Evolutionary conservation across 2,329 filamentous ascomycete species (phyloP).

Genomic region (Amauroascus niger): DNA sequence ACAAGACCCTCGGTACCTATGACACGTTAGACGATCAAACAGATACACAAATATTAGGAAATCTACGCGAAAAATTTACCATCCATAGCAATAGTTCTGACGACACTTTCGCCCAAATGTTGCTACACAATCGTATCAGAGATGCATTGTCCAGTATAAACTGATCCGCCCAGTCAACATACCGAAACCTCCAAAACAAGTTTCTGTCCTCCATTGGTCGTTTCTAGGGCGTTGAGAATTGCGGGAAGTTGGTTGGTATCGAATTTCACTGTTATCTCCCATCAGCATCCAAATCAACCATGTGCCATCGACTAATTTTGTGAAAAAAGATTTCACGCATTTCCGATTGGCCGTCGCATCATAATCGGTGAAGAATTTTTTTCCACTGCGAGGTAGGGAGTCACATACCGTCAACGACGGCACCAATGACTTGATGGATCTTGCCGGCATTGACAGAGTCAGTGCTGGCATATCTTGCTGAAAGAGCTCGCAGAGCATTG

Average conservation of each 20-base stretch:
- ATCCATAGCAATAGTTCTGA: constrained; percentile 99
- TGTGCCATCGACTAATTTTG: constrained; percentile 3
- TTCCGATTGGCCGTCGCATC: constrained; percentile 10
- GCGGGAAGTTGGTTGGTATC: constrained; percentile 83
- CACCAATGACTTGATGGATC: constrained; percentile 84
- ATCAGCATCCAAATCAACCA: constrained; percentile 20
- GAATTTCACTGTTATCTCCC: constrained; percentile 73
- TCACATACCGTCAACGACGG: constrained; percentile 88
- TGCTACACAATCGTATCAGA: constrained; percentile 51
- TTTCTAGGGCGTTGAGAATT: constrained; percentile 95
- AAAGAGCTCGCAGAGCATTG: constrained; percentile 49
- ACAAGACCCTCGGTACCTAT: constrained; percentile 98
- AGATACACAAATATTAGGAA: background rate
- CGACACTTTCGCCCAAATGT: constrained; percentile 99
- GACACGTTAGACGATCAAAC: constrained; percentile 17
- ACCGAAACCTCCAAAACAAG: constrained; percentile 93
- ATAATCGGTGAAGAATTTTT: constrained; percentile 31
- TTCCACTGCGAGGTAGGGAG: constrained; percentile 23
- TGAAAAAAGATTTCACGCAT: background rate
- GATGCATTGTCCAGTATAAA: background rate
- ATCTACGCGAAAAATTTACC: constrained; percentile 51
- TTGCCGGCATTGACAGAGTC: constrained; percentile 51
- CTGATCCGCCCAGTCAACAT: constrained; percentile 38
- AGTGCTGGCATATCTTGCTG: constrained; percentile 54
- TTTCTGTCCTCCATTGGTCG: constrained; percentile 84